Base-by-base conservation (phyloP, 768 basidiomycete genomes). In the Leccinum barrowsii region DNA sequence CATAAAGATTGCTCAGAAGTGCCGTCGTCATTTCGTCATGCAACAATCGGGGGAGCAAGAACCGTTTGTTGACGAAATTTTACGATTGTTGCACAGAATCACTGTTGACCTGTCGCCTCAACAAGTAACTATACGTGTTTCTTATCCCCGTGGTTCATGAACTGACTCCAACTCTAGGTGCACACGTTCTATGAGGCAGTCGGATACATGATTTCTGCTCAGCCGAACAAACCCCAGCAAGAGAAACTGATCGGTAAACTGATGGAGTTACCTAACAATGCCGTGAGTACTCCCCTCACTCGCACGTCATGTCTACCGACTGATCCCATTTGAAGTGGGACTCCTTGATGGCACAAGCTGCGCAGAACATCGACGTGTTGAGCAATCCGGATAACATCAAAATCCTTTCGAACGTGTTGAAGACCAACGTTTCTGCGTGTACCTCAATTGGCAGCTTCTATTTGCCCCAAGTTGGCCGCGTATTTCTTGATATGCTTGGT, bases 1-100 rank as follows among this genome's bases (percentile, higher is more conserved):
- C 76, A 98, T 99, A 80, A 99, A 98, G 77, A 99, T 99, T 66
- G 94, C 97, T 22, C 97, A 99, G 73, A 99, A 98, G 74, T 98
- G 95, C 73, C 83, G 94, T 44, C 83, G 96, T 55, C 97, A 99
- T 74, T 99, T 99, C 67, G 94, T 99, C 59, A 94, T 98, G 90
- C 93, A 95, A 70, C 97, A 99, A 73, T 89, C 94, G 8, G 94
- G 94, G 59, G 97, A 99, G 74, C 85, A 85, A 55, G 97, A 99
- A 70, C 97, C 97, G 2, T 99, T 98, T 73, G 90, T 99, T 48
- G 95, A 98, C 67, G 97, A 99, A 75, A 98, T 99, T 58, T 75
- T 99, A 51, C 86, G 94, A 55, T 79, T 89, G 34, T 78, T 99
- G 50, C 94, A 97, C 70, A 81, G 94, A 55, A 98, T 97, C 65